phyloP scores from a whole-genome alignment of 2,329 filamentous ascomycete species.

The Diaporthe helianthi region DNA sequence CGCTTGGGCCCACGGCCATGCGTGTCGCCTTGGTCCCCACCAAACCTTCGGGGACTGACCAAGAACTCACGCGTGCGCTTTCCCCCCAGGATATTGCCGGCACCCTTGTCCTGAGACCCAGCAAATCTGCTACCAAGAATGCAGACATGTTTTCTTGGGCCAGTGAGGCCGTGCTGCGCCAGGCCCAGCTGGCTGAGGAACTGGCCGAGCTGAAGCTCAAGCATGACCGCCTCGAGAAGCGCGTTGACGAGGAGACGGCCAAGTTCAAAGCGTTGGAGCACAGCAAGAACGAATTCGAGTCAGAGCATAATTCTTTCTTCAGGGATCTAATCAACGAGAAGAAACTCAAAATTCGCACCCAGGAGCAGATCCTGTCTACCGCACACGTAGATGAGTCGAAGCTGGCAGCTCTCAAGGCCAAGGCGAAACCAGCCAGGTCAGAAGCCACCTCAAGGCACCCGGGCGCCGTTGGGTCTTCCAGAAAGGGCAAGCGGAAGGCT shows the following conservation, averaged over 20 bases:
- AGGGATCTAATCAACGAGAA: conserved; percentile 77
- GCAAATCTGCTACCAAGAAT: conserved; percentile 58
- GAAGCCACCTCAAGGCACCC: neutral
- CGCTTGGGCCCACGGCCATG: conserved; percentile 25
- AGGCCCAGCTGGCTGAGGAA: conserved; percentile 52
- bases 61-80: conserved; percentile 38
- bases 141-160: conserved; percentile 77
- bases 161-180: conserved; percentile 59
- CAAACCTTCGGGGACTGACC: neutral
- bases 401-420: conserved; percentile 4
- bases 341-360: conserved; percentile 79
- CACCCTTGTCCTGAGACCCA: conserved; percentile 62
- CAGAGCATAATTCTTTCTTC: conserved; percentile 72
- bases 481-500: conserved; percentile 33
- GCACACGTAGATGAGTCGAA: conserved; percentile 44
- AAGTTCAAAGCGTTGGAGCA: conserved; percentile 72
- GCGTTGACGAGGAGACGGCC: conserved; percentile 63
- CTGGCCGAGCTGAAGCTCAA: conserved; percentile 51
- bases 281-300: conserved; percentile 72
- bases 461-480: conserved; percentile 12
- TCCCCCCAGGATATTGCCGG: conserved; percentile 72
- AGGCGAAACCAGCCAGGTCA: neutral
- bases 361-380: conserved; percentile 65
- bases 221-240: conserved; percentile 57
- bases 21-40: neutral